phyloP scores from a whole-genome alignment of 805 yeast species.

The Suhomyces sp. region DNA sequence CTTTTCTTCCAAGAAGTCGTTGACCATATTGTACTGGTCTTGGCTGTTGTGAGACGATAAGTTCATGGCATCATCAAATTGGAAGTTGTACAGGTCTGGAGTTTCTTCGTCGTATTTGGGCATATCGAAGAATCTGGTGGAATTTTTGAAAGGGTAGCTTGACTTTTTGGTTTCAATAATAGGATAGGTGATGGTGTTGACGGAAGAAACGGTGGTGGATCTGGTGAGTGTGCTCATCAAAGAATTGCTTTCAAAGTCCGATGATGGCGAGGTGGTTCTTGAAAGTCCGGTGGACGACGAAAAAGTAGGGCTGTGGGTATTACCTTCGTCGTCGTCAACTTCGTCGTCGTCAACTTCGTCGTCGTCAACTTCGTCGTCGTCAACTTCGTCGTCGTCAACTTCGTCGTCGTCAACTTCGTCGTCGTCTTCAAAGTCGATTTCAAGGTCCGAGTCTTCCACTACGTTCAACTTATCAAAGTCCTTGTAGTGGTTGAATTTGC shows the following conservation, averaged over 20 bases:
- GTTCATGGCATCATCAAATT: slow-evolving; percentile 19
- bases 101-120: slow-evolving; percentile 27
- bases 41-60: slow-evolving; percentile 1
- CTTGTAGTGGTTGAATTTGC: slow-evolving; percentile 12
- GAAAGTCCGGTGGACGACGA: slow-evolving; percentile 27
- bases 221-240: slow-evolving; percentile 40
- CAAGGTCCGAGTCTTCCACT: slow-evolving; percentile 14
- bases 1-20: slow-evolving; percentile 41
- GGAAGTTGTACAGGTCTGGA: slow-evolving; percentile 12
- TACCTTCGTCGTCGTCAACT: slow-evolving; percentile 14
- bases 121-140: slow-evolving; percentile 28
- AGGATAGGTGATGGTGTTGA: slow-evolving; percentile 19
- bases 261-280: slow-evolving; percentile 38
- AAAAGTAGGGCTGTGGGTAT: slow-evolving; percentile 4
- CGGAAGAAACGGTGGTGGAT: slow-evolving; percentile 37
- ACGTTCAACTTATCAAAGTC: slow-evolving; percentile 15
- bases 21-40: slow-evolving; percentile 40
- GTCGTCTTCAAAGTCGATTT: slow-evolving; percentile 28
- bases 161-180: slow-evolving; percentile 13
- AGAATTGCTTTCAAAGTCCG: slow-evolving; percentile 29
- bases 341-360: slow-evolving; percentile 23
- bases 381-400: slow-evolving; percentile 16
- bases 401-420: slow-evolving; percentile 18
- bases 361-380: slow-evolving; percentile 23
- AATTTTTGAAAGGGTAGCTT: slow-evolving; percentile 12